Evolutionary conservation across 2,329 filamentous ascomycete species (phyloP).

Genomic region (Trichophyton simii): DNA sequence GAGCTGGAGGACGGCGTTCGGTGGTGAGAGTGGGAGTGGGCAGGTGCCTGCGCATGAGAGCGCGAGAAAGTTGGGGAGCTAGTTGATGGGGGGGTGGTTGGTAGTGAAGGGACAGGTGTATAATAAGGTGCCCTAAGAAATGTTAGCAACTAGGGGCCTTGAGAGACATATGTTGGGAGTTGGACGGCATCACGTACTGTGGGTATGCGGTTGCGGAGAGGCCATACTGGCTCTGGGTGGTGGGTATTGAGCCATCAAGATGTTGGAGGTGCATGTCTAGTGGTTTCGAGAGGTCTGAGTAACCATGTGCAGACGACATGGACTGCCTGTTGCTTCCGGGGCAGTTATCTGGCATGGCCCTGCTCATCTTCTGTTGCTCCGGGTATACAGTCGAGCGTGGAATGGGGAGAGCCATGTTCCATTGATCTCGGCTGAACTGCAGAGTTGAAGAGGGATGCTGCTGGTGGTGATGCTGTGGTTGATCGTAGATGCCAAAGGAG

Average conservation of each 20-base stretch:
- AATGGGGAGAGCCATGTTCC: background rate
- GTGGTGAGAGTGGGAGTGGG: background rate
- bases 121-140: background rate
- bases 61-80: background rate
- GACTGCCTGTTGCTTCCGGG: background rate
- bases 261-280: background rate
- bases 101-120: constrained; percentile 1
- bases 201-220: background rate
- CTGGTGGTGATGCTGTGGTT: constrained; percentile 7
- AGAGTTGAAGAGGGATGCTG: background rate
- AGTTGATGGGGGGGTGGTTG: background rate
- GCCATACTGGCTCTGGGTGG: background rate
- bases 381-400: background rate
- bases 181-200: background rate
- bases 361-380: background rate
- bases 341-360: background rate
- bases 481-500: background rate
- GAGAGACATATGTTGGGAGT: background rate
- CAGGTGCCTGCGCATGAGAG: background rate
- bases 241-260: background rate
- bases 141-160: background rate
- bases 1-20: constrained; percentile 15
- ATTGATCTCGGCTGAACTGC: background rate
- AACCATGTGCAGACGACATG: background rate
- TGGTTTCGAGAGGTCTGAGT: constrained; percentile 1